phyloP scores from a whole-genome alignment of 345 rosid species.

The Eucalyptus sp. region DNA sequence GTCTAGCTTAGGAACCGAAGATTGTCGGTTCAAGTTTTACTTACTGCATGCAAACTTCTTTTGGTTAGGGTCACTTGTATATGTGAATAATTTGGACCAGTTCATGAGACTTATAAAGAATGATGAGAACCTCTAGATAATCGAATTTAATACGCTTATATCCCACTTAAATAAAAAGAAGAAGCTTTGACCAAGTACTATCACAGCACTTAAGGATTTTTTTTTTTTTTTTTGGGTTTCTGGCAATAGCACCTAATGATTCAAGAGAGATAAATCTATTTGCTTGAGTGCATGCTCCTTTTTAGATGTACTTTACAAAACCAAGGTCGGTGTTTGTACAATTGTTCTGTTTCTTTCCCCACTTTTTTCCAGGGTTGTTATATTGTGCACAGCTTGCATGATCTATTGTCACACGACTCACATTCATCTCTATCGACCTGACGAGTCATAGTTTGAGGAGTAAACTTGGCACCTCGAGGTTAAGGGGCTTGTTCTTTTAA shows the following conservation, averaged over 20 bases:
- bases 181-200: not conserved
- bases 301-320: not conserved
- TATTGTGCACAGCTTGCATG: not conserved
- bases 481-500: not conserved
- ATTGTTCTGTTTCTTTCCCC: not conserved
- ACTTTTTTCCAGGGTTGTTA: not conserved
- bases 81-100: not conserved
- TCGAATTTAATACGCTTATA: not conserved
- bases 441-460: not conserved
- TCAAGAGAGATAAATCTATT: not conserved
- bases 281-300: not conserved
- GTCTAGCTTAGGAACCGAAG: not conserved
- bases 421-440: not conserved
- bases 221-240: not conserved
- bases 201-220: not conserved
- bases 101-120: not conserved
- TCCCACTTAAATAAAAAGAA: not conserved
- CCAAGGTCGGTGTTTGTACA: not conserved
- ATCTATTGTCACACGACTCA: not conserved
- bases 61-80: too few relatives aligned
- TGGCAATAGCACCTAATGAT: not conserved
- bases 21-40: not conserved
- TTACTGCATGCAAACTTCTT: not conserved
- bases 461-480: not conserved
- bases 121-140: not conserved